A percentile compares a stretch with the other conserved stretches of the same genome.
Conservation (phyloP, 139 green algal genomes). For the Haematococcus sp. region DNA sequence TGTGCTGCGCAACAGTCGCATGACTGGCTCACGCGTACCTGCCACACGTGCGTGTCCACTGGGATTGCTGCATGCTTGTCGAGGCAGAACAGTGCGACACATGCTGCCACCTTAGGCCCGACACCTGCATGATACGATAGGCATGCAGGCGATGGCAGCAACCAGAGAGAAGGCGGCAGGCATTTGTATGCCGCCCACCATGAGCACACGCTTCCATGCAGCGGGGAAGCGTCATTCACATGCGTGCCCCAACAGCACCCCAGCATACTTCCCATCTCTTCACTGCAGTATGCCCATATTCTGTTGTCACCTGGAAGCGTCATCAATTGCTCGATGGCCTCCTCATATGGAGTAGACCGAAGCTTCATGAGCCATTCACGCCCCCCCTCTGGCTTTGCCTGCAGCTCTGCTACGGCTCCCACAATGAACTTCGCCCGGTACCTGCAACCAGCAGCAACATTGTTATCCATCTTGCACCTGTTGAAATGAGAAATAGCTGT, state of each 20-base stretch:
- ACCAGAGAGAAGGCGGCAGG: too few species aligned
- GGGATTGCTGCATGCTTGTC: conserved; percentile 89
- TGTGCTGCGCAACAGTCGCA: not conserved
- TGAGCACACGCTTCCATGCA: too few species aligned
- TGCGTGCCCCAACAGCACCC: too few species aligned
- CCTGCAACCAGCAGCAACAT: conserved; percentile 12
- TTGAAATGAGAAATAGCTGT: conserved; percentile 9
- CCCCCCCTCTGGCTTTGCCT: conserved; percentile 56
- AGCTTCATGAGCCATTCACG: conserved; percentile 75
- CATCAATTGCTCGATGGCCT: conserved; percentile 67
- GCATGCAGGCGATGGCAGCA: too few species aligned
- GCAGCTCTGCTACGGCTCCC: conserved; percentile 57
- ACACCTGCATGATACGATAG: conserved; percentile 57
- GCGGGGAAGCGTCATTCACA: too few species aligned
- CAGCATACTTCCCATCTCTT: too few species aligned
- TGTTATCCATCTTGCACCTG: conserved; percentile 24
- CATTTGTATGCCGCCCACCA: too few species aligned
- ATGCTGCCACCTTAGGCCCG: conserved; percentile 92
- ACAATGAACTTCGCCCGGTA: conserved; percentile 85
- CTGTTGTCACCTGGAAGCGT: conserved; percentile 59
- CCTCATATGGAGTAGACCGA: conserved; percentile 49
- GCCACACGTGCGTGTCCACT: conserved; percentile 97
- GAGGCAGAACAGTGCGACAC: conserved; percentile 89
- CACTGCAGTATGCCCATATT: too few species aligned
- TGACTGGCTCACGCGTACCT: conserved; percentile 33